Evolutionary conservation across 768 basidiomycete species (phyloP).

Genomic region (Boletus subcaerulescens): DNA sequence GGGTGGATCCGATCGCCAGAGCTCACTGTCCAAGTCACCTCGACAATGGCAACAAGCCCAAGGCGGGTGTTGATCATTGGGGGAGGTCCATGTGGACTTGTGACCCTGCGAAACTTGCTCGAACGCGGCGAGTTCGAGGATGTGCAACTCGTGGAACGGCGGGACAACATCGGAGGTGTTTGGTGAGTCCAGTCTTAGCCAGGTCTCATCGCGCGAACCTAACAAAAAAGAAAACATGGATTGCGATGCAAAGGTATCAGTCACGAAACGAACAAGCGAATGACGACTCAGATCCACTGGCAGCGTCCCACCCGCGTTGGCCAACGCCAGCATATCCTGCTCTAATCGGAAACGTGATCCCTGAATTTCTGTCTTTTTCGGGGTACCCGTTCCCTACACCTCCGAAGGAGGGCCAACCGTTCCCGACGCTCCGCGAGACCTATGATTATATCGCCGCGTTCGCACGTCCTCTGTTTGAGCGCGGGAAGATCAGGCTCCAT

Average conservation of each 20-base stretch:
- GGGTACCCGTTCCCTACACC: constrained; percentile 28
- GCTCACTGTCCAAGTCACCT: neutral
- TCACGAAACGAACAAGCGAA: neutral
- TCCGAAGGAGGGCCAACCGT: constrained; percentile 23
- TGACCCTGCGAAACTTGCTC: constrained; percentile 47
- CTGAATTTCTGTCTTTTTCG: constrained; percentile 37
- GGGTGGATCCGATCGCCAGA: neutral
- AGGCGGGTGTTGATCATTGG: constrained; percentile 41
- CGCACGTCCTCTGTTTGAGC: constrained; percentile 20
- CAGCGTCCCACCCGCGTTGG: constrained; percentile 29
- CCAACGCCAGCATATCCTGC: constrained; percentile 46
- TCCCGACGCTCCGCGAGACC: constrained; percentile 29
- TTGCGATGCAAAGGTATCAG: constrained; percentile 12
- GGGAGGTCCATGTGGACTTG: constrained; percentile 47
- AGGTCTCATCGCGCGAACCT: no score
- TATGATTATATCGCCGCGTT: constrained; percentile 27
- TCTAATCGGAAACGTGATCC: constrained; percentile 50
- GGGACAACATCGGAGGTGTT: constrained; percentile 46
- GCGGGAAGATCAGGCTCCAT: constrained; percentile 38
- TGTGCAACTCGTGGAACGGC: constrained; percentile 46
- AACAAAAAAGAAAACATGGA: no score
- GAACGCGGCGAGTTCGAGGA: constrained; percentile 39
- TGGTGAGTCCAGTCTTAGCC: constrained; percentile 34
- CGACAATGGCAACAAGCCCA: neutral
- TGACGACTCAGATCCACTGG: no score